A percentile compares a stretch with the other conserved stretches of the same genome.
phyloP scores from a whole-genome alignment of 108 stramenopile species.

The Mediolabrus comicus region DNA sequence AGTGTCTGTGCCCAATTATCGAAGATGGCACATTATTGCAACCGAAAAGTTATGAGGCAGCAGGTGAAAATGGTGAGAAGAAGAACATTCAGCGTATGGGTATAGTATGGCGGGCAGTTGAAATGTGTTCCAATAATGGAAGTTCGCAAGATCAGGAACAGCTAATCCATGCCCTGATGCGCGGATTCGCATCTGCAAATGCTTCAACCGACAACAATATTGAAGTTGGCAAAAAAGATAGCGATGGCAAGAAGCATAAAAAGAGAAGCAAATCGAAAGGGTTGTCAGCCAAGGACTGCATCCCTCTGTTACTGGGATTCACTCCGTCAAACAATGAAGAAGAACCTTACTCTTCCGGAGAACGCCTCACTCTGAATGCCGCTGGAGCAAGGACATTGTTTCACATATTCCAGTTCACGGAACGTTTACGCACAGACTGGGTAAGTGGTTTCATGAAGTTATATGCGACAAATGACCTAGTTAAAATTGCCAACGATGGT shows the following conservation, averaged over 20 bases:
- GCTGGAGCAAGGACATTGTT: slow-evolving; percentile 66
- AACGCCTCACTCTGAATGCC: slow-evolving; percentile 56
- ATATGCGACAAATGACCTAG: slow-evolving; percentile 52
- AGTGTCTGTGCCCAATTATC: slow-evolving; percentile 55
- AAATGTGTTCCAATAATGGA: slow-evolving; percentile 64
- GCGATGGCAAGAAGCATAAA: slow-evolving; percentile 37
- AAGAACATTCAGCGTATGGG: slow-evolving; percentile 45
- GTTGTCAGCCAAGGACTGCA: slow-evolving; percentile 60
- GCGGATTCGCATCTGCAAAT: slow-evolving; percentile 52
- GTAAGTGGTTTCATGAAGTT: slow-evolving; percentile 52
- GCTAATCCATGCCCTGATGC: slow-evolving; percentile 59
- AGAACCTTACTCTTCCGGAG: slow-evolving; percentile 12
- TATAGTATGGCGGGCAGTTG: slow-evolving; percentile 77
- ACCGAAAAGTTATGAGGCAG: slow-evolving; percentile 13
- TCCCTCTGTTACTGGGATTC: slow-evolving; percentile 56
- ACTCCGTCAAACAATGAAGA: slow-evolving; percentile 25
- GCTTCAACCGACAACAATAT: background rate
- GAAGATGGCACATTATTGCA: slow-evolving; percentile 63
- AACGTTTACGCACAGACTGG: slow-evolving; percentile 59
- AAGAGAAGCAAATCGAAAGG: slow-evolving; percentile 62
- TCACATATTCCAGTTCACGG: slow-evolving; percentile 77
- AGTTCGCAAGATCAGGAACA: slow-evolving; percentile 65
- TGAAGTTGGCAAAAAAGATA: slow-evolving; percentile 7
- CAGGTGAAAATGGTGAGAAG: slow-evolving; percentile 9
- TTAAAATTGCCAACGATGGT: slow-evolving; percentile 70